phyloP scores from a whole-genome alignment of 495 filamentous ascomycete genomes.

The Penicillium coffeae region DNA sequence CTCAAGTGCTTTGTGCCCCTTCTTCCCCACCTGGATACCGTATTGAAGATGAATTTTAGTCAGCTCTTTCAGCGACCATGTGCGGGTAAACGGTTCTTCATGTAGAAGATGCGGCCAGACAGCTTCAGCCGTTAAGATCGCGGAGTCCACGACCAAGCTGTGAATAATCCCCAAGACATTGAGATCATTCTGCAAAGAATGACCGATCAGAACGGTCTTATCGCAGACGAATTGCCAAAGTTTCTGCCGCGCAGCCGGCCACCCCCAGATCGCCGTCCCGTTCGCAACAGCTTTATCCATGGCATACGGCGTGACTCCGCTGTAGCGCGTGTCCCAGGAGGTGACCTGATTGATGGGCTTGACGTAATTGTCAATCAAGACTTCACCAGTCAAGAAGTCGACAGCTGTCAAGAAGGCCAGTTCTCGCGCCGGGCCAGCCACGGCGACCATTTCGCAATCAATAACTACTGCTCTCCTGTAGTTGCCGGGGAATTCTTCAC shows the following conservation, averaged over 20 bases:
- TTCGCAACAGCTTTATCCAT: slow-evolving; percentile 27
- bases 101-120: slow-evolving; percentile 11
- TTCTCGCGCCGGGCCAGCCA: slow-evolving; percentile 4
- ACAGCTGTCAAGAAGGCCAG: slow-evolving; percentile 32
- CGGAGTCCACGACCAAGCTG: slow-evolving; percentile 36
- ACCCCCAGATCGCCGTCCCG: slow-evolving; percentile 35
- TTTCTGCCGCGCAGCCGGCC: slow-evolving; percentile 34
- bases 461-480: slow-evolving; percentile 21
- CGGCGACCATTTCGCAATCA: slow-evolving; percentile 35
- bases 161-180: slow-evolving; percentile 42
- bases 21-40: slow-evolving; percentile 28
- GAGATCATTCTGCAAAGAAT: slow-evolving; percentile 42
- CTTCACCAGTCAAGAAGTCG: slow-evolving; percentile 47
- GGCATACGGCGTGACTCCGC: slow-evolving; percentile 28
- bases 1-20: slow-evolving; percentile 37
- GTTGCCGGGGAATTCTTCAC: not conserved
- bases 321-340: slow-evolving; percentile 34
- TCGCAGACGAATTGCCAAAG: slow-evolving; percentile 37
- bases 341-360: slow-evolving; percentile 25
- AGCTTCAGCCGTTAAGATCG: slow-evolving; percentile 22
- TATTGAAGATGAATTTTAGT: slow-evolving; percentile 23
- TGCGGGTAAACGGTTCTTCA: slow-evolving; percentile 3
- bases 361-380: slow-evolving; percentile 42
- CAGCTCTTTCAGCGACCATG: slow-evolving; percentile 31
- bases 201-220: slow-evolving; percentile 45